phyloP scores from a whole-genome alignment of 2,329 filamentous ascomycete species.

The Elsinoe fawcettii region DNA sequence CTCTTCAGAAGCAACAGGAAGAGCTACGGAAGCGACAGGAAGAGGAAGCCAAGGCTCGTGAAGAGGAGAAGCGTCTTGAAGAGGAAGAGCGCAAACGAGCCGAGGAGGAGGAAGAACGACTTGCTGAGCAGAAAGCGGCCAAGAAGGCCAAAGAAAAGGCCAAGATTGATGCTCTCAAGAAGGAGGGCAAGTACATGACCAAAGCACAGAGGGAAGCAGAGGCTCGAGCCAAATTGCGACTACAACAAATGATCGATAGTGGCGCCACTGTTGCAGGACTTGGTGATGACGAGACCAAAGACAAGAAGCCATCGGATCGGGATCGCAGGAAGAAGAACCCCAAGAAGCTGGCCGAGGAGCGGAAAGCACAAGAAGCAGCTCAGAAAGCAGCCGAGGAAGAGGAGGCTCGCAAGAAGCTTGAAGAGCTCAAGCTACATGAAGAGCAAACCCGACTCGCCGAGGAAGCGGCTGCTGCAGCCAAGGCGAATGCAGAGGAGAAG shows the following conservation, averaged over 20 bases:
- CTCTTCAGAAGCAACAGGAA: constrained; percentile 77
- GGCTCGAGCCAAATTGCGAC: constrained; percentile 66
- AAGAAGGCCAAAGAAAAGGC: constrained; percentile 86
- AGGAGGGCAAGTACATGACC: constrained; percentile 77
- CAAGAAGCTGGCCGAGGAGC: constrained; percentile 52
- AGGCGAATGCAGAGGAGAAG: constrained; percentile 60
- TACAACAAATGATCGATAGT: constrained; percentile 77
- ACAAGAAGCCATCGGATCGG: constrained; percentile 71
- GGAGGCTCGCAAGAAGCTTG: constrained; percentile 48
- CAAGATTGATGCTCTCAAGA: constrained; percentile 78
- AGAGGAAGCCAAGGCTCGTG: constrained; percentile 50
- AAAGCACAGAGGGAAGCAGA: constrained; percentile 81
- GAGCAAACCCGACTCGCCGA: constrained; percentile 70
- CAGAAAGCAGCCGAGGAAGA: constrained; percentile 38
- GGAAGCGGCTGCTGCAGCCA: constrained; percentile 67
- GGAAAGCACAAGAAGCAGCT: constrained; percentile 29
- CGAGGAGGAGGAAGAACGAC: constrained; percentile 63
- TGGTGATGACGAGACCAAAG: constrained; percentile 62
- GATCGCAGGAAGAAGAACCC: constrained; percentile 68
- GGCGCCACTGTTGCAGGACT: constrained; percentile 55
- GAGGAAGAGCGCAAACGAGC: constrained; percentile 57
- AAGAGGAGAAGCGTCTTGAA: constrained; percentile 57
- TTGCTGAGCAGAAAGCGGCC: constrained; percentile 63
- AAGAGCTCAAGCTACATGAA: constrained; percentile 44
- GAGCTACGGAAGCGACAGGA: constrained; percentile 60